Conservation (phyloP, 306 rosid genomes). For the Quercus bicolor region DNA sequence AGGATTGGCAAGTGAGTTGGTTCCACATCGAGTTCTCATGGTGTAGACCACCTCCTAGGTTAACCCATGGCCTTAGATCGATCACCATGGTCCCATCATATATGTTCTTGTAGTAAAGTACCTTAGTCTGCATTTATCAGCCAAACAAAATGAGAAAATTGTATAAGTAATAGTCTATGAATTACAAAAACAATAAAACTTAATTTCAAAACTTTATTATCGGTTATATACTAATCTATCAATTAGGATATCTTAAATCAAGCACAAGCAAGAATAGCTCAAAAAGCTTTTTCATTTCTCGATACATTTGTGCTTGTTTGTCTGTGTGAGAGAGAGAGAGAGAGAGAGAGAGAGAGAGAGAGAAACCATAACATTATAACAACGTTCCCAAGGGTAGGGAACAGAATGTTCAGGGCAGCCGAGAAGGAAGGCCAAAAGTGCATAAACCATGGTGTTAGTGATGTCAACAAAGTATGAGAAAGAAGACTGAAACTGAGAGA, state of each 20-base stretch:
- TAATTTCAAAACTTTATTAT: too few species aligned
- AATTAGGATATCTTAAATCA: too few species aligned
- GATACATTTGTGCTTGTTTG: neutral
- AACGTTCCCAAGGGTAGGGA: conserved; percentile 24
- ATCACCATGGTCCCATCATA: neutral
- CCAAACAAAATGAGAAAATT: neutral
- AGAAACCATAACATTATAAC: conserved; percentile 4
- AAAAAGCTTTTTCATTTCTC: too few species aligned
- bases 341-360: neutral
- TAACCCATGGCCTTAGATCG: conserved; percentile 7
- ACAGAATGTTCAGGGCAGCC: conserved; percentile 1
- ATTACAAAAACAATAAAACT: too few species aligned
- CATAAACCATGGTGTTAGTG: neutral
- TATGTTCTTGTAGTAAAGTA: neutral
- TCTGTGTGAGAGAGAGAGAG: neutral
- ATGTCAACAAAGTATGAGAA: neutral
- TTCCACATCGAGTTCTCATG: neutral
- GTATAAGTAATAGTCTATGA: too few species aligned
- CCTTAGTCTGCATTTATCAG: neutral
- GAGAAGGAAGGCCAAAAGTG: conserved; percentile 4
- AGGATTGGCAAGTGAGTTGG: neutral
- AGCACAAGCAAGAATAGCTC: too few species aligned
- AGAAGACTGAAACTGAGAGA: too few species aligned
- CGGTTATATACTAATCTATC: too few species aligned
- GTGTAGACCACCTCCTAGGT: conserved; percentile 6